Conservation (phyloP, 1,284 basidiomycete species). For the Fomes fomentarius region DNA sequence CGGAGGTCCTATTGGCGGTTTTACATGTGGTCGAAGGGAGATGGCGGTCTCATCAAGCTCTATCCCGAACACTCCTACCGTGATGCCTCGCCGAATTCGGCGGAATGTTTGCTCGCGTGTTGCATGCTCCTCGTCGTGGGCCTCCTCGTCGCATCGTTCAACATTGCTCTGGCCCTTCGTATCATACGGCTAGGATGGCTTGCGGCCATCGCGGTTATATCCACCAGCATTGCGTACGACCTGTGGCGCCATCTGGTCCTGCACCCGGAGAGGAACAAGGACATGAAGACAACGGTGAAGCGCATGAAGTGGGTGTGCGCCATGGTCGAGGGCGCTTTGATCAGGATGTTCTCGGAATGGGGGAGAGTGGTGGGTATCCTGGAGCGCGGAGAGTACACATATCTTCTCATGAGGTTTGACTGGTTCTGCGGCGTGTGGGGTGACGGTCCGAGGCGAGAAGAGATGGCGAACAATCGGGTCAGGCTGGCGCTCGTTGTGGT, state of each 20-base stretch:
- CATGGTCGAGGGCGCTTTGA: conserved; percentile 49
- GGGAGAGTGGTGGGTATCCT: conserved; percentile 52
- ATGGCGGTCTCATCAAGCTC: conserved; percentile 51
- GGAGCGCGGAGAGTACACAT: conserved; percentile 44
- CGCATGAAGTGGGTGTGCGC: conserved; percentile 44
- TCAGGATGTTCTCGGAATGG: conserved; percentile 54
- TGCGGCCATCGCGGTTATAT: conserved; percentile 34
- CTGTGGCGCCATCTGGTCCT: conserved; percentile 48
- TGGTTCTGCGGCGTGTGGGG: conserved; percentile 54
- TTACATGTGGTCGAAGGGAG: conserved; percentile 62
- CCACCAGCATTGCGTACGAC: conserved; percentile 51
- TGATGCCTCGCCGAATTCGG: conserved; percentile 52
- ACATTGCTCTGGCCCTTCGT: conserved; percentile 5
- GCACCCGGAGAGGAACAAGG: conserved; percentile 37
- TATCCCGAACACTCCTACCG: conserved; percentile 51
- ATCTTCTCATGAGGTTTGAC: conserved; percentile 51
- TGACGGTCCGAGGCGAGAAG: conserved; percentile 44
- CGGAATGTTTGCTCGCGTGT: conserved; percentile 45
- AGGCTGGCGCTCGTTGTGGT: conserved; percentile 26
- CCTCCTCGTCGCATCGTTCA: conserved; percentile 12
- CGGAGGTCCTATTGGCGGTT: conserved; percentile 54
- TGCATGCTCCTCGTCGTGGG: conserved; percentile 19
- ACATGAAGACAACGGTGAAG: conserved; percentile 40
- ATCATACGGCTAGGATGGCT: conserved; percentile 26
- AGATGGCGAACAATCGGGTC: conserved; percentile 42